phyloP scores from a whole-genome alignment of 2,329 filamentous ascomycete species.

The Zymoseptoria crescenta region DNA sequence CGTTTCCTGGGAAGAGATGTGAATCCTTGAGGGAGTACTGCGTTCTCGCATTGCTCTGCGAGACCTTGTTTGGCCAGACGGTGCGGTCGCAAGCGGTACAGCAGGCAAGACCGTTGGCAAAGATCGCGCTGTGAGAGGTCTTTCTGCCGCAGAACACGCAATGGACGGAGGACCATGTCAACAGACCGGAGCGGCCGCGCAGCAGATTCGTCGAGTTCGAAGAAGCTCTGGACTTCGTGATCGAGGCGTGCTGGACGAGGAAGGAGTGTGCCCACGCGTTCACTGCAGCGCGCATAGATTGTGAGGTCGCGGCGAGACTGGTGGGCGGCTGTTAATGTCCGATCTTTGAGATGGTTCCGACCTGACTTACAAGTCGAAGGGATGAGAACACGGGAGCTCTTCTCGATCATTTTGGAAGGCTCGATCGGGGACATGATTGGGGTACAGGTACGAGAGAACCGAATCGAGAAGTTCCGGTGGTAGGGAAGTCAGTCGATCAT shows the following conservation, averaged over 20 bases:
- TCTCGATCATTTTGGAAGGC: too few relatives aligned
- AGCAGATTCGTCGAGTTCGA: constrained; percentile 4
- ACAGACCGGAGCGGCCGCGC: constrained; percentile 8
- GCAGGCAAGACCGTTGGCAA: constrained; percentile 24
- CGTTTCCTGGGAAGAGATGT: constrained; percentile 16
- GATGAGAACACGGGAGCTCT: too few relatives aligned
- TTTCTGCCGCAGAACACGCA: constrained; percentile 28
- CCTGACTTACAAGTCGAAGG: too few relatives aligned
- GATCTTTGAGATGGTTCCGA: too few relatives aligned
- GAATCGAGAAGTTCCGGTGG: too few relatives aligned
- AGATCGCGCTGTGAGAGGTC: constrained; percentile 17
- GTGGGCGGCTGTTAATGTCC: too few relatives aligned
- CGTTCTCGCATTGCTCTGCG: constrained; percentile 21
- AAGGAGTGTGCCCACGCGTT: not conserved
- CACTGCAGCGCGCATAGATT: not conserved
- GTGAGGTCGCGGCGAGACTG: not conserved
- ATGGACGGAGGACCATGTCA: constrained; percentile 17
- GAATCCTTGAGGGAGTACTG: constrained; percentile 18
- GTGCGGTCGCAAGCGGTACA: constrained; percentile 22
- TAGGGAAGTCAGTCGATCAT: too few relatives aligned
- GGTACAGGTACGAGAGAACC: too few relatives aligned
- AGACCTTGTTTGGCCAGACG: constrained; percentile 27
- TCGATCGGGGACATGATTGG: too few relatives aligned
- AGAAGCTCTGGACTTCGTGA: too few relatives aligned
- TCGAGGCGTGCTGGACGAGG: not conserved